A percentile compares a stretch with the other conserved stretches of the same genome.
phyloP scores from a whole-genome alignment of 2,329 filamentous ascomycete species.

The Aspergillus tubingensis region DNA sequence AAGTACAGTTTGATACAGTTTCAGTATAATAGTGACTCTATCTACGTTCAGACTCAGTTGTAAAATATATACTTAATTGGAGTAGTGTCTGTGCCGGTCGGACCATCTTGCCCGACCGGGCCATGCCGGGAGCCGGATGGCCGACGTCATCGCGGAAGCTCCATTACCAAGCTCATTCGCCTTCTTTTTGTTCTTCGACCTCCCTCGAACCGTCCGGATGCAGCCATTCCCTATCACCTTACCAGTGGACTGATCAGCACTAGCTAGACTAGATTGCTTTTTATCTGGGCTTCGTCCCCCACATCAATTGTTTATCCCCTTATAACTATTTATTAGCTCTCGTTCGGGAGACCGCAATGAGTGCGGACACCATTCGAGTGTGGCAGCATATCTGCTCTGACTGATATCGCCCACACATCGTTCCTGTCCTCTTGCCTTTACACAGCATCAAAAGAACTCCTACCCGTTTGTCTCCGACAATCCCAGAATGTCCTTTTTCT shows the following conservation, averaged over 20 bases:
- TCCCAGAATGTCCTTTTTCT: conserved; percentile 27
- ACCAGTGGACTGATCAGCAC: not conserved
- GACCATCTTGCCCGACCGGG: not conserved
- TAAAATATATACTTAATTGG: not conserved
- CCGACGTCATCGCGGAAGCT: conserved; percentile 7
- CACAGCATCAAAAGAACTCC: not conserved
- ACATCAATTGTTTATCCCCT: not conserved
- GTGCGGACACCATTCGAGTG: not conserved
- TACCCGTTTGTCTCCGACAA: not conserved
- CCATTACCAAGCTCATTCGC: not conserved
- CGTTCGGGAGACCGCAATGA: not conserved
- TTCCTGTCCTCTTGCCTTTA: too few species aligned
- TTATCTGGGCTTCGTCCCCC: not conserved
- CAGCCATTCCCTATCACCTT: not conserved
- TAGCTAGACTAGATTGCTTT: not conserved
- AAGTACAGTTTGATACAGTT: too few species aligned
- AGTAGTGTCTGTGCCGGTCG: not conserved
- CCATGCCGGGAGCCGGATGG: not conserved
- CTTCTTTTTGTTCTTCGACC: not conserved
- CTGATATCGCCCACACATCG: not conserved
- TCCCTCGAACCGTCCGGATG: not conserved
- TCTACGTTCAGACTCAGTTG: too few species aligned
- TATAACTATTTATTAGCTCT: not conserved
- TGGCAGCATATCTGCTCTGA: not conserved
- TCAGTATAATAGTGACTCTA: too few species aligned